Evolutionary conservation across 2,329 filamentous ascomycete species (phyloP).

Genomic region (Botrytis paeoniae): DNA sequence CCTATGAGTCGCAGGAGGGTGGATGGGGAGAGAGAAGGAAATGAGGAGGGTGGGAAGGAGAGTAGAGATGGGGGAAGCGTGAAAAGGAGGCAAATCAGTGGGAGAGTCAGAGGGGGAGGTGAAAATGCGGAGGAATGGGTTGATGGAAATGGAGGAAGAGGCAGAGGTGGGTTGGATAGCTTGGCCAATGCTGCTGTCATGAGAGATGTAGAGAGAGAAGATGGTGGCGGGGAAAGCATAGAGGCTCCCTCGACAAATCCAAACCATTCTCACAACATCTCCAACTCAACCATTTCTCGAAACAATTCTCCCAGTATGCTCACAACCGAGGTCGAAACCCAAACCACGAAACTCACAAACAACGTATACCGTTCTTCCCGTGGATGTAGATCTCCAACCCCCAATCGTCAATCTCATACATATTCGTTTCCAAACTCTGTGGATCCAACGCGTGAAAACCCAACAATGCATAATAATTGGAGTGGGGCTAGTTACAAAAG

Average conservation of each 20-base stretch:
- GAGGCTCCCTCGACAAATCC: not conserved
- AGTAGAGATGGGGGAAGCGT: not conserved
- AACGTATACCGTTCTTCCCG: not conserved
- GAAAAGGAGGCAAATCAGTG: not conserved
- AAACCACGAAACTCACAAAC: not conserved
- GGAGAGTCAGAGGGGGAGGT: not conserved
- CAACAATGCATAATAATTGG: conserved; percentile 19
- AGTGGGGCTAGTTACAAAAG: conserved; percentile 26
- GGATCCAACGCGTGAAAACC: not conserved
- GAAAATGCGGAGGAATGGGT: not conserved
- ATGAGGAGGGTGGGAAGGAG: not conserved
- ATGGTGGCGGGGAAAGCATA: conserved; percentile 3
- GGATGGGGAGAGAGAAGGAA: not conserved
- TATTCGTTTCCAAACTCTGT: not conserved
- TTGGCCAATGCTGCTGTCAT: not conserved
- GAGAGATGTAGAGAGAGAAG: not conserved
- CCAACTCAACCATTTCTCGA: not conserved
- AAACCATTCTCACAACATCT: not conserved
- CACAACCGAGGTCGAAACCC: not conserved
- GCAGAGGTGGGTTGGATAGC: not conserved
- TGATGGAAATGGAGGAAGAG: not conserved
- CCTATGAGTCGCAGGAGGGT: not conserved
- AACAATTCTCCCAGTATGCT: not conserved
- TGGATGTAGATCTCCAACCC: not conserved
- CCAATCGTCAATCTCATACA: not conserved